Base-by-base conservation (phyloP, 1,139 yeast genomes). In the Sugiyamaella pinicola region DNA sequence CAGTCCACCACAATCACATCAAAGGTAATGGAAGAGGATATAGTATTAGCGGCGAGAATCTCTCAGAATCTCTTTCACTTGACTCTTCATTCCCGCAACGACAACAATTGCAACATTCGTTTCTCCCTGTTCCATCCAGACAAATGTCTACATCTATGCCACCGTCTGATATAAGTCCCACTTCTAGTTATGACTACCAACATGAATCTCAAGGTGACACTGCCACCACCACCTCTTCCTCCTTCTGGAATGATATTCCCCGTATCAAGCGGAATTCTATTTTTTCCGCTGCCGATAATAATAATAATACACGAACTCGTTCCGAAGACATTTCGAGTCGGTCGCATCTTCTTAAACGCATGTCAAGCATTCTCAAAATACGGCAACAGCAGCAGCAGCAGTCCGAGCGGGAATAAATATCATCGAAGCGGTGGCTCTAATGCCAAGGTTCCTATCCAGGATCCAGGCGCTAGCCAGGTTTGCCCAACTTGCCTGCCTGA, bases 1-100 rank as follows among this genome's bases (percentile, higher is more conserved):
- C n/a, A n/a, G n/a, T 31, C 15, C 22, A 24, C 28, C 28, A 35
- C 39, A 15, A 37, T 19, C 22, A 13, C 22, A 18, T 15, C 17
- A 42, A 28, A 15, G 46, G 46, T 15, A 24, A 42, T 29, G 46
- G 46, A 7, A 13, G 46, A 42, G 46, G 46, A 12, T 42, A 29
- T 26, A 28, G 37, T 9, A 42, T 42, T 13, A 19, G 35, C 15
- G 9, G 28, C 15, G 17, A 10, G 15, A 8, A 26, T 8, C 13
- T 38, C 13, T 5, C 42, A 8, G 8, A 6, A 6, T 15, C 39
- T 17, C 31, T 18, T 22, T 10, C 19, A n/a, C 33, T 19, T 7
- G 24, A 37, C 4, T 19, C 26, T 10, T 5, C 26, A 9, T 12
- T 12, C 9, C n/a, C n/a, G n/a, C 10, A 10, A 12, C 7, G 17